phyloP scores from a whole-genome alignment of 129 eudicot genomes.

The Dittrichia graveolens region DNA sequence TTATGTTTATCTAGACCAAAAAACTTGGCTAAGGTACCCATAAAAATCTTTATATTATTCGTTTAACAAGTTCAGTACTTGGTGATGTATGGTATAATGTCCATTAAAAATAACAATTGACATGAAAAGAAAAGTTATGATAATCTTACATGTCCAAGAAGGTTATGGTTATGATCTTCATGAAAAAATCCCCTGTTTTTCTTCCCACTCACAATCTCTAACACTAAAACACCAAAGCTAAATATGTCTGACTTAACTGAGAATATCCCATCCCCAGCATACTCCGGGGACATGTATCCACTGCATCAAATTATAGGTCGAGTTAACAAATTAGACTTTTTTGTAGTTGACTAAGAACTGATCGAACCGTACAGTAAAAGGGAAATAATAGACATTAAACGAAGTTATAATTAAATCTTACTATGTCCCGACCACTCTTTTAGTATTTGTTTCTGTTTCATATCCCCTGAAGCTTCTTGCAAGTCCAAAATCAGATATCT shows the following conservation, averaged over 20 bases:
- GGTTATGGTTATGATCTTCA: conserved; percentile 27
- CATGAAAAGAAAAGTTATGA: background rate
- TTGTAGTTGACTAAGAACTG: background rate
- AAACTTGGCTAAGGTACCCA: background rate
- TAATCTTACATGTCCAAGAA: conserved; percentile 37
- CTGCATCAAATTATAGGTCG: conserved; percentile 11
- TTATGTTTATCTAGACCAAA: too few relatives aligned
- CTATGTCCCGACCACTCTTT: conserved; percentile 53
- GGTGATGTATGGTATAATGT: too few relatives aligned
- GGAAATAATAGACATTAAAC: background rate
- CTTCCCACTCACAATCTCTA: conserved; percentile 41
- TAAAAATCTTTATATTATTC: too few relatives aligned
- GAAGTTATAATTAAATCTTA: conserved; percentile 17
- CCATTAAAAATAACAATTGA: too few relatives aligned
- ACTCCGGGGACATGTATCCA: conserved; percentile 45
- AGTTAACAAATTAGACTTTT: background rate
- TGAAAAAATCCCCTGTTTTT: conserved; percentile 31
- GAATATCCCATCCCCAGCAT: conserved; percentile 30
- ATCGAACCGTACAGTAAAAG: background rate
- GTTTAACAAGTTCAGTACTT: too few relatives aligned
- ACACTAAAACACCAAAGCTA: conserved; percentile 37
- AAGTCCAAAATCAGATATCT: conserved; percentile 58
- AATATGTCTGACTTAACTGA: conserved; percentile 38
- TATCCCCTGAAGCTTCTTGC: conserved; percentile 55
- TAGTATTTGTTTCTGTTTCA: conserved; percentile 40